phyloP scores from a whole-genome alignment of 2,329 filamentous ascomycete genomes.

The Onygenales sp. region DNA sequence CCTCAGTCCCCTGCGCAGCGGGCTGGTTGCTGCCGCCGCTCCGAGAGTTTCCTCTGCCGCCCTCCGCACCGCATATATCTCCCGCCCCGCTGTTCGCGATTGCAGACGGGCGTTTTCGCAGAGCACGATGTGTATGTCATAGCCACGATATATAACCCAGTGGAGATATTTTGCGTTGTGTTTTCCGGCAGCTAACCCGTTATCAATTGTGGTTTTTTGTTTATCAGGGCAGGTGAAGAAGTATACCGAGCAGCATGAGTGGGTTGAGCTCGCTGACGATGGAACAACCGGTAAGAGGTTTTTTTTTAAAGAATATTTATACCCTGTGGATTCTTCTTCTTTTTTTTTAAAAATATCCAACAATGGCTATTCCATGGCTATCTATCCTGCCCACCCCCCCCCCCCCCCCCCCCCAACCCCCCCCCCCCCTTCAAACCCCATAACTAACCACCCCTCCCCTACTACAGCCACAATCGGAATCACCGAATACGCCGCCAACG shows the following conservation, averaged over 20 bases:
- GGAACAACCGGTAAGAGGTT: slow-evolving; percentile 58
- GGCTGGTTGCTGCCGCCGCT: not conserved
- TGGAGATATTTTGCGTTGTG: not conserved
- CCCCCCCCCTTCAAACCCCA: not conserved
- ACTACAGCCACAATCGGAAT: slow-evolving; percentile 62
- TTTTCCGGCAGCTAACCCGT: too few species aligned
- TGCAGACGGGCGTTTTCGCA: slow-evolving; percentile 29
- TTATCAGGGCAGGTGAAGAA: slow-evolving; percentile 49
- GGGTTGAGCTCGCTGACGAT: slow-evolving; percentile 81
- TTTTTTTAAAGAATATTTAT: not conserved
- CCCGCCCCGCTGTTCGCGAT: slow-evolving; percentile 5
- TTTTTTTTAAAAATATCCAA: slow-evolving; percentile 17
- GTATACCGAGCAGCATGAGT: slow-evolving; percentile 97
- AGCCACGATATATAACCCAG: not conserved
- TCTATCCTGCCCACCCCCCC: not conserved
- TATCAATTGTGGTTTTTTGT: not conserved
- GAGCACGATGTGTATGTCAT: slow-evolving; percentile 29
- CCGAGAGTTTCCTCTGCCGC: slow-evolving; percentile 2
- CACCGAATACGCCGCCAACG: slow-evolving; percentile 80
- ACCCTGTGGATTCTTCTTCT: not conserved
- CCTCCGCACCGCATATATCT: slow-evolving; percentile 7
- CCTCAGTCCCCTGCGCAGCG: slow-evolving; percentile 9
- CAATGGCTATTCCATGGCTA: not conserved
- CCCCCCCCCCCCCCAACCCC: slow-evolving; percentile 24
- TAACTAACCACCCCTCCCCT: slow-evolving; percentile 5